A percentile compares a stretch with the other conserved stretches of the same genome.
These are phyloP conservation scores for Pestalotiopsis sp. DNA, from an alignment of 2,329 filamentous ascomycete genomes.

Conservation along the genomic window DNA sequence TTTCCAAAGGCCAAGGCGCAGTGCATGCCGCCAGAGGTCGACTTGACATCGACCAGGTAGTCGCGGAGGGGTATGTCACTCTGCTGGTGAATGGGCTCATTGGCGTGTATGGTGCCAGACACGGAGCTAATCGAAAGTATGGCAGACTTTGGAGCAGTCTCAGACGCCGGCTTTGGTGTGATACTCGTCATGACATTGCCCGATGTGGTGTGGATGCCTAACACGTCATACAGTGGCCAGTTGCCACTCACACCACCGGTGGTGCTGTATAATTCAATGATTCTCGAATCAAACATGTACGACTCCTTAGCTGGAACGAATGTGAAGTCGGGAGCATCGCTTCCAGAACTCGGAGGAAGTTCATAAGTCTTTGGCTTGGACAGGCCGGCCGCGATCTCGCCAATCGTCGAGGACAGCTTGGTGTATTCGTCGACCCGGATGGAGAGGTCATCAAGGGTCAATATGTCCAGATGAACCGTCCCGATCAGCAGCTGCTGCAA, in stretches of 20 bases:
- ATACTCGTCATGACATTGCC: conserved; percentile 46
- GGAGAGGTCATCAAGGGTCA: conserved; percentile 41
- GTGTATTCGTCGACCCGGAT: conserved; percentile 37
- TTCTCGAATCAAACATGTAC: conserved; percentile 46
- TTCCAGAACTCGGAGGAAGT: not conserved
- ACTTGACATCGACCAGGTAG: conserved; percentile 47
- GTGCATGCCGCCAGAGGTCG: conserved; percentile 46
- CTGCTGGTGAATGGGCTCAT: conserved; percentile 40
- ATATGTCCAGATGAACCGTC: conserved; percentile 38
- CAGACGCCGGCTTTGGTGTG: conserved; percentile 41
- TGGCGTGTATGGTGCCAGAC: conserved; percentile 46
- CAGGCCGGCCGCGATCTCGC: conserved; percentile 41
- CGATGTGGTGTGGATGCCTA: conserved; percentile 47
- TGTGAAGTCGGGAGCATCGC: conserved; percentile 20
- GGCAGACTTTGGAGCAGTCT: conserved; percentile 39
- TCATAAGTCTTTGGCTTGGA: conserved; percentile 26
- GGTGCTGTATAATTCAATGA: conserved; percentile 44
- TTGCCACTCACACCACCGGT: conserved; percentile 48
- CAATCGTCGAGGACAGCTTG: conserved; percentile 39
- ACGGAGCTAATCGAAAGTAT: conserved; percentile 42
- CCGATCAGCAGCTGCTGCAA: conserved; percentile 41
- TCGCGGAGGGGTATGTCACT: conserved; percentile 45
- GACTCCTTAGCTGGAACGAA: conserved; percentile 32
- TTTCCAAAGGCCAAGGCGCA: conserved; percentile 44
- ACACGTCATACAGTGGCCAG: conserved; percentile 54